These are phyloP conservation scores for Debaryomyces nepalensis DNA, from an alignment of 1,139 yeast genomes.

Conservation along the genomic window DNA sequence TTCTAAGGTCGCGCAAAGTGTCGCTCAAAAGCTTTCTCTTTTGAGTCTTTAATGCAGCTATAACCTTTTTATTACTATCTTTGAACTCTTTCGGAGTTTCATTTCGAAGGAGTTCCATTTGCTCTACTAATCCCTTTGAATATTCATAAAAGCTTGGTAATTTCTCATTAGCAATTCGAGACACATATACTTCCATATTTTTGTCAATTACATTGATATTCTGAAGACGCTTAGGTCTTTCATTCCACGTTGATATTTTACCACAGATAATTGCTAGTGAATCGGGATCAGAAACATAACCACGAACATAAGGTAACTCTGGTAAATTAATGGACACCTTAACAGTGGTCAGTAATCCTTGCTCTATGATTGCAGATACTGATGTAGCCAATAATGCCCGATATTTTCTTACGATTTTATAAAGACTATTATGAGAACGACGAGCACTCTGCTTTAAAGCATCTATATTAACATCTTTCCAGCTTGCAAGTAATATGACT, in stretches of 20 bases:
- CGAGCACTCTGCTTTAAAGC: constrained; percentile 94
- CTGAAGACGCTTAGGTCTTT: constrained; percentile 60
- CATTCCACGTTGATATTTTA: constrained; percentile 49
- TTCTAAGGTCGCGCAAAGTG: constrained; percentile 70
- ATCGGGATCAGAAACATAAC: constrained; percentile 21
- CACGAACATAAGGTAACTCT: constrained; percentile 21
- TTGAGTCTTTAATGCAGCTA: constrained; percentile 77
- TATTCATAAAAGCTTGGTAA: constrained; percentile 52
- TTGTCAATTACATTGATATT: constrained; percentile 53
- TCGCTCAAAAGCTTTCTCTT: constrained; percentile 80
- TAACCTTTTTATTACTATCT: constrained; percentile 73
- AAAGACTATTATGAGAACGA: constrained; percentile 81
- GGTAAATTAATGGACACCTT: constrained; percentile 17
- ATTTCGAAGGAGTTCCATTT: constrained; percentile 64
- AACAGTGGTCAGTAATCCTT: constrained; percentile 49
- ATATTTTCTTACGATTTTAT: constrained; percentile 83
- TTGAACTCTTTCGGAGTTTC: constrained; percentile 77
- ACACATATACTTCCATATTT: constrained; percentile 58
- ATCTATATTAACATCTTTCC: constrained; percentile 95
- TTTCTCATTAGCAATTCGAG: constrained; percentile 36
- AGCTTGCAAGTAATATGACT: constrained; percentile 85
- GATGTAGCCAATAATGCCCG: constrained; percentile 63
- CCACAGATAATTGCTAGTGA: constrained; percentile 23
- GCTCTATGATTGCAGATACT: constrained; percentile 61
- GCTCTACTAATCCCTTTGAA: constrained; percentile 57